Evolutionary conservation across 2,329 filamentous ascomycete genomes (phyloP).

Genomic region (Thielaviopsis ethacetica): DNA sequence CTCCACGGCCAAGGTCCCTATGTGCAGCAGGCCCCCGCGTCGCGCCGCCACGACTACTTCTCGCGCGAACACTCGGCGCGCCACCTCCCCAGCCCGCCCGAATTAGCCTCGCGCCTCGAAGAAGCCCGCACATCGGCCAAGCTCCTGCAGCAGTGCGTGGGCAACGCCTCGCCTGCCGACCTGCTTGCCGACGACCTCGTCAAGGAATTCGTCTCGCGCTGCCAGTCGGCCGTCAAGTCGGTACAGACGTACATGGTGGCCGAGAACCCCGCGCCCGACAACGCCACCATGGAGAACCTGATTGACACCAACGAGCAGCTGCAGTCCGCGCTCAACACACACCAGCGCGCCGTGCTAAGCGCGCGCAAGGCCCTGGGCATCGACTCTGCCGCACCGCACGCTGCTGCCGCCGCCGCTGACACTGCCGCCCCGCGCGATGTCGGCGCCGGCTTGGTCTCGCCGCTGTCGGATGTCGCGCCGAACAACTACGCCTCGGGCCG

Average conservation of each 20-base stretch:
- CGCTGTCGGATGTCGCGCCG: neutral
- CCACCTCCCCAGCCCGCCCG: conserved; percentile 49
- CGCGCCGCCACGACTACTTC: conserved; percentile 40
- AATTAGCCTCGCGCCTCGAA: conserved; percentile 70
- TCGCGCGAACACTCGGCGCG: conserved; percentile 31
- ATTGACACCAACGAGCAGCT: conserved; percentile 93
- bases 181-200: conserved; percentile 73
- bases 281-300: conserved; percentile 81
- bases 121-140: conserved; percentile 84
- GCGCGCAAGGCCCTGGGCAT: conserved; percentile 39
- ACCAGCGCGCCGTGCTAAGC: conserved; percentile 63
- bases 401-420: conserved; percentile 19
- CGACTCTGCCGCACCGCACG: conserved; percentile 15
- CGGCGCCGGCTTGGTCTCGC: conserved; percentile 14
- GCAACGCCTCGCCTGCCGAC: conserved; percentile 64
- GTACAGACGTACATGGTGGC: conserved; percentile 76
- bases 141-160: conserved; percentile 78
- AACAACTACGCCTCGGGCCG: conserved; percentile 7
- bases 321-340: conserved; percentile 63
- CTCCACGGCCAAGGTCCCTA: neutral
- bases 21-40: conserved; percentile 13
- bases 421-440: conserved; percentile 16
- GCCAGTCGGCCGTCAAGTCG: conserved; percentile 60
- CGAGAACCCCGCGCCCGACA: conserved; percentile 67
- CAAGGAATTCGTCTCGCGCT: conserved; percentile 80